Evolutionary conservation across 805 yeast genomes (phyloP), one percentile per base, ranked within the genome.

Genomic region (Pichia scutulata): DNA sequence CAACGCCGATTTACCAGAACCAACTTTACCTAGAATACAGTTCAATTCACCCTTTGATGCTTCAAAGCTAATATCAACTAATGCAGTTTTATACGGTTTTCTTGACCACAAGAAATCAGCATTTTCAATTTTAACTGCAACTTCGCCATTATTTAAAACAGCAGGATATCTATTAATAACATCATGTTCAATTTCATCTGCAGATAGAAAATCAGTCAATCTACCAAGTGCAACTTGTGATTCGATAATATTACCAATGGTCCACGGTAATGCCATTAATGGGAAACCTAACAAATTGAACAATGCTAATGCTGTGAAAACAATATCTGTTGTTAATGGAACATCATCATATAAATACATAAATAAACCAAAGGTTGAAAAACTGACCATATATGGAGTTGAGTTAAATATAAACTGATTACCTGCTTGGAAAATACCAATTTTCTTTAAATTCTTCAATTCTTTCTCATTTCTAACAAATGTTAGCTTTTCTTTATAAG

Each of bases 211-310:
- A 37, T 76, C 74, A 3, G 82, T 77, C 57, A 93, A 76, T 75
- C 99, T 81, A 39, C 74, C 71, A 33, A 86, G 64, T 6, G 96
- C 89, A 45, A 87, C 92, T 67, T 88, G 86, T 2, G 97, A 89
- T 66, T 93, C 99, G 54, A 95, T 84, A 46, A 89, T 69, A 43
- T 86, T 75, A 18, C 96, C 84, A 54, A 93, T 81, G 16, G 92
- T 90, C 80, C 82, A 86, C 41, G 99, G 99, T 55, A 93, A 76
- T 39, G 89, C 88, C 12, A 95, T 90, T 55, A 93, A 75, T 43
- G 99, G 99, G 80, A 93, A 93, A 0, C 86, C 76, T 52, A 93
- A 76, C 63, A 93, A 72, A 66, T 92, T 93, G 74, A 92, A 93
- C 47, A 90, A 74, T 8, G 97, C 77, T 50, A 89, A 74, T 3